Evolutionary conservation across 345 rosid species (phyloP), one percentile per base, ranked within the genome.

Genomic region (Eucalyptus curtisii): DNA sequence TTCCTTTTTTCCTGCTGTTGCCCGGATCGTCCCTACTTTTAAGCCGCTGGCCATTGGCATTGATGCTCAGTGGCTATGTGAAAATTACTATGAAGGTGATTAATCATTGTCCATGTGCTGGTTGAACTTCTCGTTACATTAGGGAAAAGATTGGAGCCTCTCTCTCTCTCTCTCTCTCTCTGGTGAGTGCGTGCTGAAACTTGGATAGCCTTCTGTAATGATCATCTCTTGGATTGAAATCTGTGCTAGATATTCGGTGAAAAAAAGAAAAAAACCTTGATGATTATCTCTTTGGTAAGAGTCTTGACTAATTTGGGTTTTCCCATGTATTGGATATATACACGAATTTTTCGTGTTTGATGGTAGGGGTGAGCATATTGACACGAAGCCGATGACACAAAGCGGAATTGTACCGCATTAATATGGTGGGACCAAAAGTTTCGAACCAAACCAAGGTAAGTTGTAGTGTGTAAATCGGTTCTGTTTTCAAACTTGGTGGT

Each of bases 1-100:
- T 15, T 64, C 1, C 1, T 61, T 2, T 61, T 61, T 1, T 14
- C 17, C 20, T 14, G 0, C 17, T 64, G 33, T 7, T 64, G 76
- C 57, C 57, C 1, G 10, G 33, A 64, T 64, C 20, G 37, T n/a
- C 6, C 76, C 76, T 1, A 64, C 76, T 64, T 64, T 33, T 7
- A n/a, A n/a, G 16, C 8, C n/a, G 19, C 76, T 14, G 20, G 76
- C 16, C 2, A n/a, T n/a, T n/a, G 40, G 20, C 76, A 64, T 64
- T 7, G 10, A n/a, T n/a, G 40, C 40, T n/a, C 76, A 64, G 76
- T n/a, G 40, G 20, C 20, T 14, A n/a, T n/a, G 76, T n/a, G 40
- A 64, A 64, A 64, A n/a, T 64, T n/a, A n/a, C 11, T 64, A n/a
- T 7, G 76, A 15, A n/a, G 37, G 68, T 30, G 33, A 61, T 27